Conservation (phyloP, 139 green algal genomes). For the Microglena sp. region DNA sequence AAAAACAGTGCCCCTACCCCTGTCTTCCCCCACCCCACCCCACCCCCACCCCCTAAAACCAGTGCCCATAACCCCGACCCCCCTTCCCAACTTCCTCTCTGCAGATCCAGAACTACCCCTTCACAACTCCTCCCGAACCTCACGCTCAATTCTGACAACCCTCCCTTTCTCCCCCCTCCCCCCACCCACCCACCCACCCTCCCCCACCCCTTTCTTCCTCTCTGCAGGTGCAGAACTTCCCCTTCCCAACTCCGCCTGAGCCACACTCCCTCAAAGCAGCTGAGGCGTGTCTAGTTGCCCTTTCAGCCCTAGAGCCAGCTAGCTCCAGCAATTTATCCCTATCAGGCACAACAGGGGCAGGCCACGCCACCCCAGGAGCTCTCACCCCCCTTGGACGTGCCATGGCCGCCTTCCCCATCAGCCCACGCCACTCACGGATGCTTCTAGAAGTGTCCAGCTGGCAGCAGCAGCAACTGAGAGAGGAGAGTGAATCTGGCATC, state of each 20-base stretch:
- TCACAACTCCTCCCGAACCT: too few species aligned
- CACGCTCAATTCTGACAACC: too few species aligned
- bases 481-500: background rate
- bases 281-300: slow-evolving; percentile 48
- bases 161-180: background rate
- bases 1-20: too few species aligned
- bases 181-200: background rate
- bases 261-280: slow-evolving; percentile 41
- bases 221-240: slow-evolving; percentile 73
- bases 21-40: too few species aligned
- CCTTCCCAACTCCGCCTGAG: slow-evolving; percentile 81
- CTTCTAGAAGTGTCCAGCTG: slow-evolving; percentile 60
- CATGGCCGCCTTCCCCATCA: slow-evolving; percentile 83
- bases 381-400: slow-evolving; percentile 61
- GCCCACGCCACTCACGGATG: slow-evolving; percentile 80
- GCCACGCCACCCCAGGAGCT: slow-evolving; percentile 6
- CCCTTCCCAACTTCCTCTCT: too few species aligned
- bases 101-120: too few species aligned
- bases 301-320: slow-evolving; percentile 44
- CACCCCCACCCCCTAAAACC: too few species aligned
- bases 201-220: background rate
- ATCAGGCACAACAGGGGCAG: slow-evolving; percentile 6
- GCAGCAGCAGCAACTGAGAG: slow-evolving; percentile 14
- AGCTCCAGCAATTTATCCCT: background rate
- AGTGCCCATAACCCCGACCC: too few species aligned